Base-by-base conservation (phyloP, 2,329 filamentous ascomycete species). In the Fusarium graminum region DNA sequence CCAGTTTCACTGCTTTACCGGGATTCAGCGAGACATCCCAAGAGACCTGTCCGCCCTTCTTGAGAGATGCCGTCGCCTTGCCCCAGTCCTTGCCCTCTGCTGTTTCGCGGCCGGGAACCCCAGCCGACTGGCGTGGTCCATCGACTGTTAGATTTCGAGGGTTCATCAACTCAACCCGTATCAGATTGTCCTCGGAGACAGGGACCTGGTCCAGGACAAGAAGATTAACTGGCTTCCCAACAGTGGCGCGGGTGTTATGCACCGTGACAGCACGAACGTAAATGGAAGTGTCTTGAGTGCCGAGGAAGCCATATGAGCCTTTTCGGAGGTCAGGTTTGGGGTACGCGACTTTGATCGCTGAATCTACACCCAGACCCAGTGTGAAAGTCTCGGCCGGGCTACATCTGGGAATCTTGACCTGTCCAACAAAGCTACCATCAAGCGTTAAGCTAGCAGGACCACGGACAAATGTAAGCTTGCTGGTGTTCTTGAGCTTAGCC, bases 391-490 rank as follows among this genome's bases (percentile, higher is more conserved):
- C 85, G 36, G 85, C 85, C 0, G 85, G 77, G 43, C 81, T 83
- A 72, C 86, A 88, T 29, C 83, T 82, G 3, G 86, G 85, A 32
- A 90, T 77, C 1, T 72, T 78, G 3, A 83, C 82, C 54, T 85
- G 85, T 5, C 88, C 87, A 53, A 90, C 78, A 75, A 90, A 90
- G 10, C 81, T 81, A 4, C 86, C 85, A 71, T 90, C 88, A n/a
- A 90, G 82, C 1, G 85, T 89, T 9, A 90, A 78, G 7, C 86
- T 85, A 0, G 82, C 81, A 2, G 80, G 80, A 6, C 87, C 87
- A 47, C 79, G 78, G 19, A 88, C 81, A 8, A 90, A 78, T 0
- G 85, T 85, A 41, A 88, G 79, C 63, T 81, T 82, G 70, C 83
- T 86, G 16, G 74, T 78, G 74, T 90, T 90, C 49, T 79, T 80